Evolutionary conservation across 352 stramenopile species (phyloP), one percentile per base, ranked within the genome.

Genomic region (Albugo laibachii): DNA sequence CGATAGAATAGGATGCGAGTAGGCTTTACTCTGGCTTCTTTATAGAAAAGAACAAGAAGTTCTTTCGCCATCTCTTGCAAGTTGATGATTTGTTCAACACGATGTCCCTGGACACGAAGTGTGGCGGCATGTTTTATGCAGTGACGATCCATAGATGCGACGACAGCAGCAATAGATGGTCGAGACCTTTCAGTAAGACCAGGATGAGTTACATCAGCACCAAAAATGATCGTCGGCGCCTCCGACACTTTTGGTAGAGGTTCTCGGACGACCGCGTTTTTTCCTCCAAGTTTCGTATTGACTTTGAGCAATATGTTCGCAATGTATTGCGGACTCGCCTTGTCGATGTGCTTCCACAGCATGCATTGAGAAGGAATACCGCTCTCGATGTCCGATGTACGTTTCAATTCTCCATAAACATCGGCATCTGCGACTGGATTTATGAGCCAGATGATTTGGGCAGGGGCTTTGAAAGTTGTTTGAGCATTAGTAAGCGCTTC

Each of bases 1-100:
- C 80, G 74, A 41, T 87, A 91, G 43, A 91, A 88, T 10, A 93
- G 63, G 11, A 92, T 83, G 11, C 67, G 70, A 1, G 73, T 55
- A 0, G 80, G 80, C 43, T 83, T 82, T 12, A 57, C 54, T 11
- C 52, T 59, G 13, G 65, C 78, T 8, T 61, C 54, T 11, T 55
- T 54, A 45, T 81, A 83, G 55, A 84, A 93, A 19, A 64, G 56
- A 48, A 73, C 80, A 54, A 93, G 51, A 1, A 93, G 56, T 13
- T 83, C 67, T 10, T 73, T 49, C 4, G 61, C 55, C 69, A 86
- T 82, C 0, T 73, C 68, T 43, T 70, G 68, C 31, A 86, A 36
- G 31, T 86, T 58, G 41, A 48, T 59, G 36, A 86, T 83, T 38
- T 83, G 65, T 52, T 93, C 78, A 11, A 88, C 74, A 13, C 78